Evolutionary conservation across 2,329 filamentous ascomycete genomes (phyloP), one percentile per base, ranked within the genome.

Genomic region (Colletotrichum gloeosporioides): DNA sequence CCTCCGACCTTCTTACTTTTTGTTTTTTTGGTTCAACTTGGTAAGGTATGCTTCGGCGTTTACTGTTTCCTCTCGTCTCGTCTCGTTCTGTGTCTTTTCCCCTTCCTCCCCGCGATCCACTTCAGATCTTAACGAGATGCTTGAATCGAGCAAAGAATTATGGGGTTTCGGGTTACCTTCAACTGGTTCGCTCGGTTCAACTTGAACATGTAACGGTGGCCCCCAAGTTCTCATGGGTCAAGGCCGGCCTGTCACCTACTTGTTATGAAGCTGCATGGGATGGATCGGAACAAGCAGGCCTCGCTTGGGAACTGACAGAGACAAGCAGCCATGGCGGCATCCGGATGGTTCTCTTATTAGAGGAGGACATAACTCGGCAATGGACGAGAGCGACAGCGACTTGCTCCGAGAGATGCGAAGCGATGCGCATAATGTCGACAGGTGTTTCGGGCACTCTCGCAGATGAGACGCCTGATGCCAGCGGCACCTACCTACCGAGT

Each of bases 101-200:
- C 34, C 59, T 39, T 44, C 57, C 59, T 55, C 73, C 74, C 74
- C 70, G 27, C 74, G 71, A 76, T 74, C 74, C 74, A 76, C 74
- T 74, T 59, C 16, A 64, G 74, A 76, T 76, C 74, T 76, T 69
- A 73, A 76, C 74, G 70, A 76, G 59, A 74, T 76, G 64, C 74
- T 76, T 76, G 74, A 69, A 74, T 74, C 49, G 71, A 76, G 73
- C 55, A 61, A 49, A 36, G 13, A 63, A 73, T 36, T 74, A 76
- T 76, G 74, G 74, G 65, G 74, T 29, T 53, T 13, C 55, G 44
- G 44, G 44, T 25, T 29, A 29, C 59, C 31, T 22, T 49, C 71
- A n/a, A 39, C 12, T 27, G 53, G 55, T 36, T 69, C 64, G 44
- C 66, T 69, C 64, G 64, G 62, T 64, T 64, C 22, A 64, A 16